phyloP scores from a whole-genome alignment of 2,329 filamentous ascomycete species.

The Phialemoniopsis sp. region DNA sequence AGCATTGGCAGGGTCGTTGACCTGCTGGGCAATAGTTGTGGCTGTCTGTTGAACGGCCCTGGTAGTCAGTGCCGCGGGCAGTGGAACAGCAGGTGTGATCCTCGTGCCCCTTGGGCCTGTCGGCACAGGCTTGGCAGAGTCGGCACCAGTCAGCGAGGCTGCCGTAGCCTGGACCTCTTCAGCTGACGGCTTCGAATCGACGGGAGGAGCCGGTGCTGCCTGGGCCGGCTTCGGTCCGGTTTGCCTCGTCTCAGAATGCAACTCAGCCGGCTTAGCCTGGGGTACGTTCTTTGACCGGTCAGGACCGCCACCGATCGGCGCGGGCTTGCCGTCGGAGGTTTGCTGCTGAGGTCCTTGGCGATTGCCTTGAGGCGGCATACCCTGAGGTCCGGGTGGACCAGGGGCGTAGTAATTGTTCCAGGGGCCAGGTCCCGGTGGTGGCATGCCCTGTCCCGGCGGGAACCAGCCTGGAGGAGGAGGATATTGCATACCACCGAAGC shows the following conservation, averaged over 20 bases:
- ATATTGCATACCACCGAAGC: slow-evolving; percentile 67
- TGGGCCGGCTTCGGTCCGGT: slow-evolving; percentile 38
- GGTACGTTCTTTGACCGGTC: slow-evolving; percentile 41
- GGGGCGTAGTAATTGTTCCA: slow-evolving; percentile 47
- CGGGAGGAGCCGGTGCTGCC: slow-evolving; percentile 55
- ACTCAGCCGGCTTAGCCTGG: slow-evolving; percentile 38
- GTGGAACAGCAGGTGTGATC: slow-evolving; percentile 62
- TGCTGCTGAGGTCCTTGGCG: slow-evolving; percentile 21
- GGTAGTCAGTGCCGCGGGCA: slow-evolving; percentile 40
- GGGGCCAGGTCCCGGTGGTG: slow-evolving; percentile 56
- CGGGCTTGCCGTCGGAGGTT: slow-evolving; percentile 35
- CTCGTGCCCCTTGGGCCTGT: slow-evolving; percentile 47
- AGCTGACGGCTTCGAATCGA: slow-evolving; percentile 64
- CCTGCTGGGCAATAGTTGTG: slow-evolving; percentile 30
- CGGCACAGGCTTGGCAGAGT: slow-evolving; percentile 33
- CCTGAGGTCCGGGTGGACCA: slow-evolving; percentile 17
- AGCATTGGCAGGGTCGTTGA: slow-evolving; percentile 27
- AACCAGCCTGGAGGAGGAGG: slow-evolving; percentile 77
- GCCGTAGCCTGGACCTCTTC: slow-evolving; percentile 49
- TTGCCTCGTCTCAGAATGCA: slow-evolving; percentile 48
- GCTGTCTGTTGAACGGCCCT: slow-evolving; percentile 22
- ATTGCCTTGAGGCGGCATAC: slow-evolving; percentile 19
- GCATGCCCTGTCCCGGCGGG: slow-evolving; percentile 71
- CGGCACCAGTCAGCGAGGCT: slow-evolving; percentile 39
- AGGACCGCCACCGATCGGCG: slow-evolving; percentile 45